Base-by-base conservation (phyloP, 2,329 filamentous ascomycete genomes). In the Stagonosporopsis tanaceti region DNA sequence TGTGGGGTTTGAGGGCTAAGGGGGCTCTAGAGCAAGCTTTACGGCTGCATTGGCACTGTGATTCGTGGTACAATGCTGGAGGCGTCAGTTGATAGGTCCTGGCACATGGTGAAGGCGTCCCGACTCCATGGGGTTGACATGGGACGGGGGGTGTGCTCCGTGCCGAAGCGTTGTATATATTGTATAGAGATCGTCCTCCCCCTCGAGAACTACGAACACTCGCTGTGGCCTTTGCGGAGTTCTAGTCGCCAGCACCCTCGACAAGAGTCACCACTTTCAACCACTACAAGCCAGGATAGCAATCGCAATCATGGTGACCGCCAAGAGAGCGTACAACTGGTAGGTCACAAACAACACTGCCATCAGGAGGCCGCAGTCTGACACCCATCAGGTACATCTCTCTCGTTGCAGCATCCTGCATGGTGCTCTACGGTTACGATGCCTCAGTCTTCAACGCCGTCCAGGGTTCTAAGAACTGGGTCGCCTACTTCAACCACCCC, bases 391-490 rank as follows among this genome's bases (percentile, higher is more conserved):
- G 86, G 86, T 90, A 88, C 78, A 86, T 89, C 63, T 88, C 87
- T 58, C 79, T 89, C 47, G 85, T 90, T 63, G 88, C 88, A 54
- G 88, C 89, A 68, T 86, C 87, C 73, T 90, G 87, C 74, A 91
- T 91, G 89, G 87, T 90, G 22, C 81, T 91, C 41, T 91, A 90
- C 71, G 89, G 89, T 55, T 91, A 91, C 71, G 89, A 91, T 81
- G 87, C 88, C 1, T 89, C 87, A 35, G 88, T 90, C 44, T 91
- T 87, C 80, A 91, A 91, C 73, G 87, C 88, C 5, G 84, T 90
- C 6, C 88, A 90, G 74, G 86, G 85, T 30, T 89, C 87, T 1
- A 74, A 85, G 14, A 84, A 90, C 71, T 91, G 89, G 88, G 77
- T 86, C 12, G 78, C 77, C 17, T 91, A 83, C 77, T 89, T 90